Conservation (phyloP, 2,329 filamentous ascomycete species). For the Exophiala sp. region DNA sequence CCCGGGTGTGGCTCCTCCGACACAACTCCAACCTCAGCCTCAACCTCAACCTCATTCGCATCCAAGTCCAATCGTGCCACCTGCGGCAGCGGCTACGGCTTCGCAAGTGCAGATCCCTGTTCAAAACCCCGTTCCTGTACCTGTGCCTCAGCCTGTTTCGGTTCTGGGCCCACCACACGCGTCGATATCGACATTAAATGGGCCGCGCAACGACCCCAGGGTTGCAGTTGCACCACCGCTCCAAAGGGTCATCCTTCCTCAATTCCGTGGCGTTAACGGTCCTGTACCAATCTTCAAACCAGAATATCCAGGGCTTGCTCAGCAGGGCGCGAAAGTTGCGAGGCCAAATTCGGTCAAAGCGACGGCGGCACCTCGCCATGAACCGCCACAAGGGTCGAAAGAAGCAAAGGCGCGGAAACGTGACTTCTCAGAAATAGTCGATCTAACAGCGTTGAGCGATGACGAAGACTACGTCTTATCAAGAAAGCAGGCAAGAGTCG, state of each 20-base stretch:
- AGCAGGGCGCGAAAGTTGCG: not conserved
- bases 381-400: conserved; percentile 41
- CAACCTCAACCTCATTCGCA: not conserved
- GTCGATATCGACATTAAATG: not conserved
- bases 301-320: too few species aligned
- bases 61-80: not conserved
- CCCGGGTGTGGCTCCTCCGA: not conserved
- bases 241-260: not conserved
- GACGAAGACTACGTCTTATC: conserved; percentile 42
- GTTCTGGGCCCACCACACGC: not conserved
- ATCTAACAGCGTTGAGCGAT: conserved; percentile 49
- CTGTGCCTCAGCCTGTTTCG: not conserved
- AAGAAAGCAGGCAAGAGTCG: conserved; percentile 23
- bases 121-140: not conserved
- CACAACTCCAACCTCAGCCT: not conserved
- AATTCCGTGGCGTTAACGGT: not conserved
- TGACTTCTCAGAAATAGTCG: conserved; percentile 52
- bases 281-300: not conserved
- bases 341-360: not conserved
- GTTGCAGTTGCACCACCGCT: not conserved
- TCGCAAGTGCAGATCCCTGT: not conserved
- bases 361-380: conserved; percentile 4
- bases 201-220: not conserved
- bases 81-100: not conserved
- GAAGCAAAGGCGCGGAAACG: conserved; percentile 56